Base-by-base conservation (phyloP, 352 stramenopile species). In the Thalassiosira pacifica region DNA sequence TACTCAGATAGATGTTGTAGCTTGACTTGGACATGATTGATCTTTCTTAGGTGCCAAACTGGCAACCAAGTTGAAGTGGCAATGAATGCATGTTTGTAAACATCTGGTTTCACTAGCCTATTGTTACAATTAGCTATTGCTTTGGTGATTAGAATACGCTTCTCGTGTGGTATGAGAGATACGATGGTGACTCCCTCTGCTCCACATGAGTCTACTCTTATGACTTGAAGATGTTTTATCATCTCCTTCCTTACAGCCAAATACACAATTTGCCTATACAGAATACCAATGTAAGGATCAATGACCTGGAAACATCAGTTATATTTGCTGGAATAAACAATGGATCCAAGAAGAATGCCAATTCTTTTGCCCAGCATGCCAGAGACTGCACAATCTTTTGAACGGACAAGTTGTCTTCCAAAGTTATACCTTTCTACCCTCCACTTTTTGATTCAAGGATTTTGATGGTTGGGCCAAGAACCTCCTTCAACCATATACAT, bases 61-160 rank as follows among this genome's bases (percentile, higher is more conserved):
- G 34, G 34, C 40, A 65, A 64, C 67, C 67, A 75, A 37, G 67
- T 75, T 48, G 19, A 37, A 22, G 67, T 75, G 6, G 67, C 67
- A 24, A 75, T 61, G 26, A 48, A 61, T 0, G 67, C 67, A 60
- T 26, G 67, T 19, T 32, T 31, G 31, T 63, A 75, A 24, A 18
- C 24, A 0, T 40, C 45, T 19, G 67, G 9, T 22, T 1, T 9
- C 0, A 24, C 64, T n/a, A 75, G 18, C 67, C 22, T 48, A 6
- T 48, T 13, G 13, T 48, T 6, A 48, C 37, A 48, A 13, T 48
- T 13, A 48, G 6, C 37, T 13, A 48, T 6, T 48, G 37, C 37
- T 13, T 48, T 48, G 6, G 37, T 48, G 37, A 48, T 48, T 13
- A 48, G 13, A 48, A 48, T 48, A 13, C 37, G 37, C 13, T 48